Base-by-base conservation (phyloP, 2,329 filamentous ascomycete species). In the Aspergillus pseudotamarii region DNA sequence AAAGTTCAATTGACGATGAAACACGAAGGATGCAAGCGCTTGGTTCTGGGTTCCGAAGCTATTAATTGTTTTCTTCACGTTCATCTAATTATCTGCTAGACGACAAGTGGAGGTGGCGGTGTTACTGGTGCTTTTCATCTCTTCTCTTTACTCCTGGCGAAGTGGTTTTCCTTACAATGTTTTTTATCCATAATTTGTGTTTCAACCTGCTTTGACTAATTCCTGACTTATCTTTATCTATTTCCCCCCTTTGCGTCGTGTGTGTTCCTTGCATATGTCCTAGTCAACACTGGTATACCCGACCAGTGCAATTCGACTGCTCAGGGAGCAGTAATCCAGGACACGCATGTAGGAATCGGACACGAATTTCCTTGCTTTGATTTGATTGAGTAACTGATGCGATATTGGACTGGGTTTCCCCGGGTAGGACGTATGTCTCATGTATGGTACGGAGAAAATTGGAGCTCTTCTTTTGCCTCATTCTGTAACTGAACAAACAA, bases 21-120 rank as follows among this genome's bases (percentile, higher is more conserved):
- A 66, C 63, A 63, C 62, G 68, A 73, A 68, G 71, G 72, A 72
- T 70, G 70, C 70, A 69, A 71, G 69, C 61, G 64, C 68, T 63
- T 66, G 68, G 67, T 69, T 69, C 68, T 68, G 71, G 75, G 71
- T 67, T 70, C 68, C 63, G 64, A 69, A 61, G 68, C 69, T 68
- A 68, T 65, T 69, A 61, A 66, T 68, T 68, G 67, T 70, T 71
- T 66, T 68, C 58, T 66, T 69, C 63, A 68, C 68, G 67, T 66
- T 71, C 66, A 69, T 72, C 71, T 75, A 75, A 67, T 67, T 66
- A 68, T 70, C 64, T 70, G 68, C 74, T 75, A 75, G 74, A 76
- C 67, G 68, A 69, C 70, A 41, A 69, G 73, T 71, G 72, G 73
- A 75, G 69, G 73, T 71, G 69, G 71, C 70, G 75, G 75, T 77